Evolutionary conservation across 2,329 filamentous ascomycete species (phyloP).

Genomic region (Arachnopeziza araneosa): DNA sequence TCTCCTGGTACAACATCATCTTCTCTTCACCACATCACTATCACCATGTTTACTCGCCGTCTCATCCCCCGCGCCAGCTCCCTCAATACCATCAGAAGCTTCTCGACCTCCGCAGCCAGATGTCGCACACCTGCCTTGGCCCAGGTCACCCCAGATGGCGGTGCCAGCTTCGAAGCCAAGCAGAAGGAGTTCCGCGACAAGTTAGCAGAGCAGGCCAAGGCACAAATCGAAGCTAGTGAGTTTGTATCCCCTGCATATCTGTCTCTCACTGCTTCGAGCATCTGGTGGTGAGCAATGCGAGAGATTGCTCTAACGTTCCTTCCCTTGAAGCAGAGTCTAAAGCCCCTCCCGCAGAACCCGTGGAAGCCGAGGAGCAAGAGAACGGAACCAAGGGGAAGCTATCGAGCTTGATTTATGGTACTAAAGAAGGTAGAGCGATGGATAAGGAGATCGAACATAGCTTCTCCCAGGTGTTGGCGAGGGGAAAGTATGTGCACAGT

Average conservation of each 20-base stretch:
- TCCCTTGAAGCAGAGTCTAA: background rate
- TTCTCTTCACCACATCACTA: slow-evolving; percentile 14
- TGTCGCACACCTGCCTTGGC: slow-evolving; percentile 66
- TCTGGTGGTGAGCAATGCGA: slow-evolving; percentile 38
- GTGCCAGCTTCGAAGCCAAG: slow-evolving; percentile 71
- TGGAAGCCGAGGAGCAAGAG: slow-evolving; percentile 41
- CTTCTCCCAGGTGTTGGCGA: slow-evolving; percentile 89
- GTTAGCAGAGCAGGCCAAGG: slow-evolving; percentile 70
- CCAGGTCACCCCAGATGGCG: slow-evolving; percentile 71
- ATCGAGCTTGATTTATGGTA: slow-evolving; percentile 91
- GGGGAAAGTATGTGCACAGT: slow-evolving; percentile 97
- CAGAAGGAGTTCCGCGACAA: slow-evolving; percentile 84
- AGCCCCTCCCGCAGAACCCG: slow-evolving; percentile 53
- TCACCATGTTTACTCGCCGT: slow-evolving; percentile 27
- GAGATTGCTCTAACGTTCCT: slow-evolving; percentile 4
- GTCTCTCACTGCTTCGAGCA: slow-evolving; percentile 37
- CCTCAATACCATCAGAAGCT: slow-evolving; percentile 42
- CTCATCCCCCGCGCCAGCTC: slow-evolving; percentile 21
- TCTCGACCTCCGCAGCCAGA: slow-evolving; percentile 51
- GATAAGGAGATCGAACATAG: slow-evolving; percentile 94
- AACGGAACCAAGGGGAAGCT: slow-evolving; percentile 62
- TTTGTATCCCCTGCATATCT: slow-evolving; percentile 30
- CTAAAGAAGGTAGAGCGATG: slow-evolving; percentile 87
- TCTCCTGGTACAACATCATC: background rate
- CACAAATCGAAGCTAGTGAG: slow-evolving; percentile 79